Base-by-base conservation (phyloP, 2,329 filamentous ascomycete species). In the Bertia moriformis region DNA sequence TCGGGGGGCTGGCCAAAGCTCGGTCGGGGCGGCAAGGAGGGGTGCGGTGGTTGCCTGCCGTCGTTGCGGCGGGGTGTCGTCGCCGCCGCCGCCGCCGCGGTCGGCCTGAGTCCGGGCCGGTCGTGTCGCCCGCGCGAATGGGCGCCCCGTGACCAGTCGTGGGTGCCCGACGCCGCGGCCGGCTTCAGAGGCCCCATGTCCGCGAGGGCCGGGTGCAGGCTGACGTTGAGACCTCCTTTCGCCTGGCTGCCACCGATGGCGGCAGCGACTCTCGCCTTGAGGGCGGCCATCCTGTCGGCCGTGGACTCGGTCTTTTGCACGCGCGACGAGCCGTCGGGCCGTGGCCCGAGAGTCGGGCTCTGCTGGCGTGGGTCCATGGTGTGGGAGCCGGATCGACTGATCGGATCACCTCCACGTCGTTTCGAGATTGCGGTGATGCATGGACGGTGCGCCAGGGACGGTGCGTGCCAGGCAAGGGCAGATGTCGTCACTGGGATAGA, bases 251-350 rank as follows among this genome's bases (percentile, higher is more conserved):
- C 65, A 19, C 62, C 64, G 37, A 84, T 81, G 39, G 83, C 83
- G 38, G 83, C 83, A 37, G 82, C 81, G 12, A 91, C 81, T 48
- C 84, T 73, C 18, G 83, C 83, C 57, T 82, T 88, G 53, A 93
- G 70, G 33, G 82, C 79, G 37, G 84, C 85, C 46, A 89, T 66
- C 45, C 73, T 67, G 58, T 85, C 68, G 52, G 78, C 67, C 45
- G 72, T 64, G 14, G 71, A 67, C 46, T 74, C 63, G 37, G 67
- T 49, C 49, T 76, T 68, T 51, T 72, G 66, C 20, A 78, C 58
- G 43, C 71, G 63, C 18, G 67, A 69, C 4, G 65, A 56, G 32
- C 58, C 52, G 57, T 78, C 72, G 48, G 69, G 67, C 37, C 67
- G 69, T 42, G 71, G 70, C 19, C 65, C 69, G n/a, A 76, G 61